Evolutionary conservation across 176 grass and related monocot species (phyloP), one percentile per base, ranked within the genome.

Genomic region (Thalia dealbata): DNA sequence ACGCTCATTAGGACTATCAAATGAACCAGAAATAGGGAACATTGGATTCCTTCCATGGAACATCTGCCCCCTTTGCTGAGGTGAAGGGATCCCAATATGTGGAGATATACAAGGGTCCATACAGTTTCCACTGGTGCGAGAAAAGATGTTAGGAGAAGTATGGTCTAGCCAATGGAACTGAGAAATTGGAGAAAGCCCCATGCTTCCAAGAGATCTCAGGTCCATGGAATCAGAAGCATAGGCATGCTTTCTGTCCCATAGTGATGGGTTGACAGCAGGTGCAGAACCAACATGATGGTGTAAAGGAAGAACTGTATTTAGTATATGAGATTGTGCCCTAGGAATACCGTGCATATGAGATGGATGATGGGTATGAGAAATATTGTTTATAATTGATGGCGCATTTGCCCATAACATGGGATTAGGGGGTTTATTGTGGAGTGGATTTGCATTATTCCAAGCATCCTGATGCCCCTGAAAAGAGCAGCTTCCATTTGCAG

Each of bases 261-360:
- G 16, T 70, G 77, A 71, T 79, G 77, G 77, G 46, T 75, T 75
- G 56, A 75, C 22, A 45, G 73, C n/a, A 62, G 73, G 80, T 70
- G 86, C 81, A 74, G 86, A 92, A 68, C 89, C 86, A 44, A 88
- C 65, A 74, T 86, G 89, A 81, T 81, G 81, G 42, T 88, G 78
- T 70, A 83, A 52, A 62, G 83, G 83, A 88, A 86, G 55, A 74
- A 74, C 48, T 24, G 55, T 74, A 48, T 74, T 86, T 43, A 70
- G 50, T 56, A 85, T 27, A 45, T 88, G 86, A 71, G 89, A 84
- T 58, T 83, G 72, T 54, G 67, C 69, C 21, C 72, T 74, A 73
- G 83, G 72, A 75, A 81, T 78, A 25, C 86, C 78, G 71, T 88
- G 78, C 38, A 86, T 74, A 50, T 76, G 86, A 72, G 79, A 61